A percentile compares a stretch with the other conserved stretches of the same genome.
Conservation (phyloP, 2,329 filamentous ascomycete species). For the Remersonia thermophila region DNA sequence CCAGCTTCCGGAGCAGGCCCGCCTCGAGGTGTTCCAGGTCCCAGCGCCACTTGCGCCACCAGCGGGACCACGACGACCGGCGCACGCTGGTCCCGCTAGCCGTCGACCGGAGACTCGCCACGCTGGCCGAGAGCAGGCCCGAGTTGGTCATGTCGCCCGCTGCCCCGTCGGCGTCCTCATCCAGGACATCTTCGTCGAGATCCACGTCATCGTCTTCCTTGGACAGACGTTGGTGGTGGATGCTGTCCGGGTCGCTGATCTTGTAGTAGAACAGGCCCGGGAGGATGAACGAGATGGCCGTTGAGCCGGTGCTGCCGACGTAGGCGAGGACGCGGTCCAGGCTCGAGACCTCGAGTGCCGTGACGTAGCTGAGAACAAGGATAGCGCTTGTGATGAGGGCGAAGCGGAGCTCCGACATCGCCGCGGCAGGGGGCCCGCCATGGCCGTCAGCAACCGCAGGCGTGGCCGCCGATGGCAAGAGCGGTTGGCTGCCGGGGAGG, state of each 20-base stretch:
- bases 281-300: conserved; percentile 92
- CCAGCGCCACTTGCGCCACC: conserved; percentile 47
- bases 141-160: conserved; percentile 19
- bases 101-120: conserved; percentile 31
- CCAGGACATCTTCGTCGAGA: conserved; percentile 25
- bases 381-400: conserved; percentile 79
- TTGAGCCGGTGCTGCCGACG: conserved; percentile 87
- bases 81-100: conserved; percentile 23
- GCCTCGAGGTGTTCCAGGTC: conserved; percentile 52
- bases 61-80: conserved; percentile 23
- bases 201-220: conserved; percentile 74
- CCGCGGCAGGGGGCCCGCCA: conserved; percentile 37
- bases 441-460: conserved; percentile 31
- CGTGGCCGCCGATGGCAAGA: conserved; percentile 26
- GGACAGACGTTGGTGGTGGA: conserved; percentile 70
- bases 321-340: conserved; percentile 88
- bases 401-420: conserved; percentile 80
- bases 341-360: conserved; percentile 80
- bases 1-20: conserved; percentile 54
- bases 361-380: conserved; percentile 71
- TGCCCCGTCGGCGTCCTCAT: conserved; percentile 37
- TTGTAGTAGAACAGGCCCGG: conserved; percentile 98
- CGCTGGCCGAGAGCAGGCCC: conserved; percentile 30
- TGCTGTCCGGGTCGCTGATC: conserved; percentile 80
- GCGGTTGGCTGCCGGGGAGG: conserved; percentile 29